These are phyloP conservation scores for Fusarium sp. DNA, from an alignment of 2,329 filamentous ascomycete species.

Conservation along the genomic window DNA sequence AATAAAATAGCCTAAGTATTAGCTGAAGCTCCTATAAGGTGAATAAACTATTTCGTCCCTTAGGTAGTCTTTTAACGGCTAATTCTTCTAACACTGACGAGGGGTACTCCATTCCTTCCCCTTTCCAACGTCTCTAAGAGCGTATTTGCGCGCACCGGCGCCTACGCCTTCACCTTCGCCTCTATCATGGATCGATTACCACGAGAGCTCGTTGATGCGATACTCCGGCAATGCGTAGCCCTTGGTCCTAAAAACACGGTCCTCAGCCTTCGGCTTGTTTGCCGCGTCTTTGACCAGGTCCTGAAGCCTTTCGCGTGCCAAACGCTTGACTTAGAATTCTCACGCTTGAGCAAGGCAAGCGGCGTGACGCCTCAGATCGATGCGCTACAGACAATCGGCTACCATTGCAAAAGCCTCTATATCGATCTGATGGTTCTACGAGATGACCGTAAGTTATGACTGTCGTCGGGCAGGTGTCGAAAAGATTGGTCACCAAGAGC, in stretches of 20 bases:
- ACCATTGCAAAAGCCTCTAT: constrained; percentile 61
- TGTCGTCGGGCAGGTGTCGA: too few relatives aligned
- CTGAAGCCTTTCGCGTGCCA: constrained; percentile 60
- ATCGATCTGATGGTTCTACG: constrained; percentile 65
- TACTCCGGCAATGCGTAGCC: constrained; percentile 58
- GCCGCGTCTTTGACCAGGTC: constrained; percentile 60
- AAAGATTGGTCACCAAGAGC: too few relatives aligned
- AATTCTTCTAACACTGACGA: too few relatives aligned
- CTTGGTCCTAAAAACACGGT: constrained; percentile 58
- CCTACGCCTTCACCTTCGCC: too few relatives aligned
- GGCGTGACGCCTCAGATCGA: constrained; percentile 50
- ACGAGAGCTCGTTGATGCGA: constrained; percentile 59
- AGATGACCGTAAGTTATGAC: constrained; percentile 58
- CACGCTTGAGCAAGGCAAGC: constrained; percentile 57
- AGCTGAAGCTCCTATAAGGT: too few relatives aligned
- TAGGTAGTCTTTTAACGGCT: too few relatives aligned
- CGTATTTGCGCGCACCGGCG: background rate
- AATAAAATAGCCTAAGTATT: too few relatives aligned
- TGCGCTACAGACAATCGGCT: constrained; percentile 59
- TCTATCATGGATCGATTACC: constrained; percentile 63
- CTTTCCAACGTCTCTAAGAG: constrained; percentile 4
- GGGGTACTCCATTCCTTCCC: background rate
- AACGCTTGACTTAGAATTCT: constrained; percentile 63
- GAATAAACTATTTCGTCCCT: too few relatives aligned
- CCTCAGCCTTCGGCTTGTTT: constrained; percentile 61